Conservation (phyloP, 805 yeast species). For the Cyberlindnera veronae region DNA sequence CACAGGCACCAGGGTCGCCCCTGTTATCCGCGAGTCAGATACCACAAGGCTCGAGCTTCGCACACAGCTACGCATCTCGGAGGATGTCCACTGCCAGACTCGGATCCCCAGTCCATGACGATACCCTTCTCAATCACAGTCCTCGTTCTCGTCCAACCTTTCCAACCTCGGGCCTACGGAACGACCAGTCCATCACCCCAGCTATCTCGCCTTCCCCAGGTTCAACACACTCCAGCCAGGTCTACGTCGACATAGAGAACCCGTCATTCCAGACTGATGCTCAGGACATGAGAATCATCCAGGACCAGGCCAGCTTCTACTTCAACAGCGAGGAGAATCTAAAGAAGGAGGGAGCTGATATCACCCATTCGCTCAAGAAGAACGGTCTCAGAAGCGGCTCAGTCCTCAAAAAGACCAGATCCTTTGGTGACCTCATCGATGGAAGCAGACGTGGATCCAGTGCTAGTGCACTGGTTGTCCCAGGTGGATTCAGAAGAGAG, state of each 20-base stretch:
- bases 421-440: slow-evolving; percentile 21
- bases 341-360: slow-evolving; percentile 26
- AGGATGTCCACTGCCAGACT: slow-evolving; percentile 19
- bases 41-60: slow-evolving; percentile 1
- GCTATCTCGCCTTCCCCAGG: slow-evolving; percentile 10
- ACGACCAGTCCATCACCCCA: slow-evolving; percentile 1
- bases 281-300: slow-evolving; percentile 13
- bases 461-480: slow-evolving; percentile 69
- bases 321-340: slow-evolving; percentile 18
- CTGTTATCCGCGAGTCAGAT: slow-evolving; percentile 6
- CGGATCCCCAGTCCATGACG: slow-evolving; percentile 16
- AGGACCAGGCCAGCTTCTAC: slow-evolving; percentile 15
- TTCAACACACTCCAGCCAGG: slow-evolving; percentile 11
- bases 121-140: slow-evolving; percentile 1
- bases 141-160: slow-evolving; percentile 7
- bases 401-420: slow-evolving; percentile 18
- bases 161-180: slow-evolving; percentile 3
- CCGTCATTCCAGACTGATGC: slow-evolving; percentile 18
- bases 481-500: slow-evolving; percentile 81
- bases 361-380: slow-evolving; percentile 23
- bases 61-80: slow-evolving; percentile 14
- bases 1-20: slow-evolving; percentile 3
- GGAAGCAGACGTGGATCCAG: slow-evolving; percentile 49
- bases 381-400: slow-evolving; percentile 8
- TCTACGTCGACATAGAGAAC: slow-evolving; percentile 16